phyloP scores from a whole-genome alignment of 2,329 filamentous ascomycete genomes.

The Pestalotiopsis sp. region DNA sequence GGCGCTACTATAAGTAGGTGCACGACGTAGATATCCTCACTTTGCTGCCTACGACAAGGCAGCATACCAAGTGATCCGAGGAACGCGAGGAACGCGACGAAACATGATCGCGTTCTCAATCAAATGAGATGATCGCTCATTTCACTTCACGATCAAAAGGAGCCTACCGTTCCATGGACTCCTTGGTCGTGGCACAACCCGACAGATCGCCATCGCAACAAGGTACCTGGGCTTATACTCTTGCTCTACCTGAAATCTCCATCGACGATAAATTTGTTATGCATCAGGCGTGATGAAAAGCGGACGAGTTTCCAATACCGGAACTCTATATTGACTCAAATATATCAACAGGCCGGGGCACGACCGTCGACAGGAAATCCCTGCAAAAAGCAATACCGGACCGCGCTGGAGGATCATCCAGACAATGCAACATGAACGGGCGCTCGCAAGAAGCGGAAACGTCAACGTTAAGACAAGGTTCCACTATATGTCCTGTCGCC shows the following conservation, averaged over 20 bases:
- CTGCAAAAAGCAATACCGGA: background rate
- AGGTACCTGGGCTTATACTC: slow-evolving; percentile 3
- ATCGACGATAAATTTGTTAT: slow-evolving; percentile 8
- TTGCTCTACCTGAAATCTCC: slow-evolving; percentile 9
- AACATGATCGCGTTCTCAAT: background rate
- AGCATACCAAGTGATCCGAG: background rate
- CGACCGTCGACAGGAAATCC: background rate
- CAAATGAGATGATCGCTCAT: background rate
- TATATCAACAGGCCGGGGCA: slow-evolving; percentile 2
- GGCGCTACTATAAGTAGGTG: background rate
- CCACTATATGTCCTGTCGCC: slow-evolving; percentile 6
- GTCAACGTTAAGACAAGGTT: slow-evolving; percentile 11
- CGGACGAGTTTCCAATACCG: slow-evolving; percentile 9
- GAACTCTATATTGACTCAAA: slow-evolving; percentile 3
- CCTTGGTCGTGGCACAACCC: background rate
- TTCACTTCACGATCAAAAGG: background rate
- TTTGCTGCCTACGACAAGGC: background rate
- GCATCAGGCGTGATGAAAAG: slow-evolving; percentile 3
- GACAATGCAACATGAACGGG: slow-evolving; percentile 11
- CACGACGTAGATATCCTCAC: background rate
- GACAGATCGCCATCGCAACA: background rate
- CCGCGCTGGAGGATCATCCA: slow-evolving; percentile 2
- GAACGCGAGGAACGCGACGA: background rate
- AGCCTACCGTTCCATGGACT: background rate
- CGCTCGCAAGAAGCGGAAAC: slow-evolving; percentile 5